A percentile compares a stretch with the other conserved stretches of the same genome.
Evolutionary conservation across 108 stramenopile genomes (phyloP).

Genomic region (Hondaea fermentalgiana): DNA sequence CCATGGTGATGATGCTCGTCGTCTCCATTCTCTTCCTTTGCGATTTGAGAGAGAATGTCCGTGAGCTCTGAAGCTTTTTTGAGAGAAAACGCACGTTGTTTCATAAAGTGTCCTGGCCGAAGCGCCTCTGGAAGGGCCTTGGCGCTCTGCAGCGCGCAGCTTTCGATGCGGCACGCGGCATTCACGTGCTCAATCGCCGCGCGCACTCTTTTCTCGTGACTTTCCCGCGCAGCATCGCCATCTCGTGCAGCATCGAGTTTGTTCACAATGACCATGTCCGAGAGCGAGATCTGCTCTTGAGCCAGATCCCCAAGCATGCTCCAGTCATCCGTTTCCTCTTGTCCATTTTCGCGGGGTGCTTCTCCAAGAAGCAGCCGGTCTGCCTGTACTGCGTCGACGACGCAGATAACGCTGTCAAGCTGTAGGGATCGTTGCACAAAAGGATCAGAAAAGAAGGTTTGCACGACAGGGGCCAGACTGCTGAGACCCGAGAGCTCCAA

Average conservation of each 20-base stretch:
- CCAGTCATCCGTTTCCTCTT: conserved; percentile 30
- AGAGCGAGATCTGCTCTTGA: conserved; percentile 79
- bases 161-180: not conserved
- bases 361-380: not conserved
- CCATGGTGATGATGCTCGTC: not conserved
- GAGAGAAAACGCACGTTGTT: not conserved
- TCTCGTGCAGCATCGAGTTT: conserved; percentile 33
- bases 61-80: not conserved
- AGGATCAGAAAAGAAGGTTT: conserved; percentile 56
- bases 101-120: not conserved
- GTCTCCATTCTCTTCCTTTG: too few relatives aligned
- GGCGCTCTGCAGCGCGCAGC: not conserved
- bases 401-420: conserved; percentile 17
- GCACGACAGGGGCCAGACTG: conserved; percentile 89
- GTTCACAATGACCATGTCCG: conserved; percentile 30
- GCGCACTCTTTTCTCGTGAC: not conserved
- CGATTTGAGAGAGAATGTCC: not conserved
- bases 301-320: conserved; percentile 70
- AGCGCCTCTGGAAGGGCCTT: not conserved
- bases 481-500: conserved; percentile 90
- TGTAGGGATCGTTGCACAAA: conserved; percentile 19
- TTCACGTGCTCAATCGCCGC: not conserved
- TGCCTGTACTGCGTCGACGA: conserved; percentile 9
- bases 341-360: not conserved
- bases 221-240: not conserved